These are phyloP conservation scores for Paramecium sexaurelia DNA, from an alignment of 73 alveolate species.

Conservation along the genomic window DNA sequence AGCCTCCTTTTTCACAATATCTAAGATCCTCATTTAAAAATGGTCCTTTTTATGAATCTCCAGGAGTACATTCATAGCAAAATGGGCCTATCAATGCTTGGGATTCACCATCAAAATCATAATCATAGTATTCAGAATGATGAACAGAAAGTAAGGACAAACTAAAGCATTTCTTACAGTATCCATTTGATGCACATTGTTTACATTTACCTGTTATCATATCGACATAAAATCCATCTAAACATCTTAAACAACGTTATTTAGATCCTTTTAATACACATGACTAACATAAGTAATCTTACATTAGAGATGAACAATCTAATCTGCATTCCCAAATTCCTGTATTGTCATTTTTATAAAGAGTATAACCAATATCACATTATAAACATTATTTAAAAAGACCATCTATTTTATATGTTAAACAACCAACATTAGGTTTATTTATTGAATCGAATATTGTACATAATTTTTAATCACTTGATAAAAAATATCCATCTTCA, in stretches of 20 bases:
- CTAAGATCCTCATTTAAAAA: not conserved
- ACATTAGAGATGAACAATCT: not conserved
- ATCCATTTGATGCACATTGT: not conserved
- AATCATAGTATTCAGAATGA: not conserved
- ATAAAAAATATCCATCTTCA: not conserved
- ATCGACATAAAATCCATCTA: slow-evolving; percentile 24
- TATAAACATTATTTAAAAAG: not conserved
- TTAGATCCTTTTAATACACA: not conserved
- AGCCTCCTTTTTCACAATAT: slow-evolving; percentile 27
- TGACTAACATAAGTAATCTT: slow-evolving; percentile 17
- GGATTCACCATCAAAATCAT: not conserved
- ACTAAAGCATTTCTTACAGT: not conserved
- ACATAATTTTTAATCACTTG: not conserved
- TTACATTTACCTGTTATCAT: slow-evolving; percentile 40
- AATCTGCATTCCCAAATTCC: not conserved
- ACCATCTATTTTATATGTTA: not conserved
- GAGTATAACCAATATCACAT: slow-evolving; percentile 31
- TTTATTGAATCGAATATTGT: not conserved
- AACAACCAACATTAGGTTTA: not conserved
- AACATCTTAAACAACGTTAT: slow-evolving; percentile 5
- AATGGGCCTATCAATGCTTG: not conserved
- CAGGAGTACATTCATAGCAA: slow-evolving; percentile 35
- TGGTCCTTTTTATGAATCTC: not conserved
- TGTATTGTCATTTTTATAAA: not conserved
- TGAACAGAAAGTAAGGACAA: not conserved